A percentile compares a stretch with the other conserved stretches of the same genome.
Evolutionary conservation across 2,329 filamentous ascomycete species (phyloP).

Genomic region (Aspergillus texensis): DNA sequence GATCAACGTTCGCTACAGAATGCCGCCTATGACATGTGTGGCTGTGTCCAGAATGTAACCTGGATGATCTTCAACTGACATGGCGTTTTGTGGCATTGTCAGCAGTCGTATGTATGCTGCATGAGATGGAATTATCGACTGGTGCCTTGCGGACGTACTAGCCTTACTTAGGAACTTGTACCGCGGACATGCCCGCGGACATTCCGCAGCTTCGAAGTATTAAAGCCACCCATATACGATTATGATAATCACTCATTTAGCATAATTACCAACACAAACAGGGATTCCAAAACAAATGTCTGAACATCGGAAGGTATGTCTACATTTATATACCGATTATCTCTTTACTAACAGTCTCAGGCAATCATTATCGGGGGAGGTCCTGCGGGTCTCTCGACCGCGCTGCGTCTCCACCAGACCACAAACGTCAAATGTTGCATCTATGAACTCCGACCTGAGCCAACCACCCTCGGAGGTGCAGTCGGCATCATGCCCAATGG

Average conservation of each 20-base stretch:
- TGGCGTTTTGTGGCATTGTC: background rate
- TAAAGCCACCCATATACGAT: background rate
- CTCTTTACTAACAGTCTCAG: background rate
- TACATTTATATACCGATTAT: background rate
- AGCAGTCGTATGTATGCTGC: background rate
- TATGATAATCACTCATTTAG: background rate
- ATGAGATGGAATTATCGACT: background rate
- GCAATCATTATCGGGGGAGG: constrained; percentile 27
- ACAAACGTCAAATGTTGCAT: constrained; percentile 23
- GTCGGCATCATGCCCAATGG: constrained; percentile 35
- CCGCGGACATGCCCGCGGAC: background rate
- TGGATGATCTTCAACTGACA: background rate
- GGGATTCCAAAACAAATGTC: background rate
- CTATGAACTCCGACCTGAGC: constrained; percentile 33
- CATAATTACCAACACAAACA: background rate
- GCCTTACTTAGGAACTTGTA: background rate
- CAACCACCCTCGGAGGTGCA: constrained; percentile 35
- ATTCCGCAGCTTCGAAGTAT: background rate
- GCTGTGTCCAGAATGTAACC: background rate
- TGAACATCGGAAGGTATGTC: background rate
- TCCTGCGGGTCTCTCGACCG: constrained; percentile 24
- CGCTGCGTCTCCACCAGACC: constrained; percentile 20
- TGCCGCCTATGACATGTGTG: background rate
- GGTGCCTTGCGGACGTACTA: background rate
- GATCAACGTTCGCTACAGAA: background rate